Evolutionary conservation across 2,329 filamentous ascomycete species (phyloP), one percentile per base, ranked within the genome.

Genomic region (Colletotrichum acutatum): DNA sequence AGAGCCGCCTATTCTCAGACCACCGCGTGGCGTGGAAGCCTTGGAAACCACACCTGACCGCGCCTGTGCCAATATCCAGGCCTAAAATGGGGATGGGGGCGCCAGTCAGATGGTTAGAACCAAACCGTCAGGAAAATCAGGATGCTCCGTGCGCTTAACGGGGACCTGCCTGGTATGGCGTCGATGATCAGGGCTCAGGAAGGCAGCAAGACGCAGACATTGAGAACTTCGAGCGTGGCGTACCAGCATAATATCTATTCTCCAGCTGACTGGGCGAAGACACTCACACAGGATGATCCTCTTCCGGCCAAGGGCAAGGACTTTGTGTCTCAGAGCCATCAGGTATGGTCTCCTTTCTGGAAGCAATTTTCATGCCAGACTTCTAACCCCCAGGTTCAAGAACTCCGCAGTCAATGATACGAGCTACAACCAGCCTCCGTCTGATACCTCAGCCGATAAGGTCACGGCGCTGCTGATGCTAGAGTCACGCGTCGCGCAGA

Each of bases 241-340:
- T 66, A 66, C 53, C 53, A 22, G 34, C 57, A 66, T 49, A 49
- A 59, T 49, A 22, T 34, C 34, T 46, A 26, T 32, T 66, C 58
- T 22, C 34, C 28, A 54, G 49, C 58, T 64, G 52, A 69, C 66
- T 53, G 66, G 58, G 24, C 26, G 66, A 22, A 69, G 59, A 34
- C 4, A 34, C 11, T 34, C 32, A 34, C 32, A 26, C 49, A 63
- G 42, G 19, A 49, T 19, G 19, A n/a, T 4, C 6, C 16, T 49
- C 5, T 9, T 19, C 9, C 19, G 42, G 42, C 19, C 3, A 49
- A n/a, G 42, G 42, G 16, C 42, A 19, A 9, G 7, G 19, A n/a
- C 42, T n/a, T 19, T 19, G 42, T n/a, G 6, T 9, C 19, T 19
- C 42, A 11, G 19, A 49, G 19, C 19, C 42, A n/a, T n/a, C 42